phyloP scores from a whole-genome alignment of 495 filamentous ascomycete genomes.

The Aspergillus indologenus region DNA sequence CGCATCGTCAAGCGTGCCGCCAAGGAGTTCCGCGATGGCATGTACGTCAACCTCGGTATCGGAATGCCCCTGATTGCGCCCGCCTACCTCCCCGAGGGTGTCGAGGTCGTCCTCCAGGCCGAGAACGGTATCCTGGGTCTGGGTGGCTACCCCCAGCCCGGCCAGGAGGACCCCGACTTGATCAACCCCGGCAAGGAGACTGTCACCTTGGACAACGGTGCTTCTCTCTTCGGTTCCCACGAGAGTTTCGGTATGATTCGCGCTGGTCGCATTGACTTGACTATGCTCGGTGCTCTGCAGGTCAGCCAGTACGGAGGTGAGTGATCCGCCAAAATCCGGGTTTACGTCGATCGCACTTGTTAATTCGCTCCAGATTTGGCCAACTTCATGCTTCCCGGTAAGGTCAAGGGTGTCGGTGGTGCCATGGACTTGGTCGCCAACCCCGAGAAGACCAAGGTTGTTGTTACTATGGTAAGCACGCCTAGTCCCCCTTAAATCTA shows the following conservation, averaged over 20 bases:
- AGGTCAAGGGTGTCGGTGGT: conserved; percentile 90
- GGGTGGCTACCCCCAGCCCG: conserved; percentile 75
- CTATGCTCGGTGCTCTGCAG: conserved; percentile 89
- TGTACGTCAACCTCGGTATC: conserved; percentile 92
- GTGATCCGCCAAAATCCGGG: no score
- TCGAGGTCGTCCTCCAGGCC: conserved; percentile 80
- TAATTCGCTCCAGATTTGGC: conserved; percentile 31
- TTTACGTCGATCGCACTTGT: neutral
- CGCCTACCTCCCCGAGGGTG: conserved; percentile 68
- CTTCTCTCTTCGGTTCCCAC: conserved; percentile 76
- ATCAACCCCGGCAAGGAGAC: conserved; percentile 96
- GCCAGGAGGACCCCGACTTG: conserved; percentile 79
- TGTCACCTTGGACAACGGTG: conserved; percentile 74
- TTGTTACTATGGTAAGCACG: conserved; percentile 70
- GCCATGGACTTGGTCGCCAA: conserved; percentile 91
- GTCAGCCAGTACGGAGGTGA: conserved; percentile 74
- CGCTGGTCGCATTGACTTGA: conserved; percentile 80
- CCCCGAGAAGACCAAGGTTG: conserved; percentile 78
- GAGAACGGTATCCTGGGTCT: conserved; percentile 91
- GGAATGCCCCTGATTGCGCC: conserved; percentile 90
- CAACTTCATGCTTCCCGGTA: conserved; percentile 75
- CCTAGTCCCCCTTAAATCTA: no score
- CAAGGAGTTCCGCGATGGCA: conserved; percentile 90
- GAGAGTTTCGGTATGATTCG: conserved; percentile 95
- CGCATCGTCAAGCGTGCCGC: conserved; percentile 80